Percentiles rank a stretch among this genome's conserved stretches.
These are phyloP conservation scores for Phlyctochytrium bullatum DNA, from an alignment of 192 early-diverging fungal species.

Conservation along the genomic window DNA sequence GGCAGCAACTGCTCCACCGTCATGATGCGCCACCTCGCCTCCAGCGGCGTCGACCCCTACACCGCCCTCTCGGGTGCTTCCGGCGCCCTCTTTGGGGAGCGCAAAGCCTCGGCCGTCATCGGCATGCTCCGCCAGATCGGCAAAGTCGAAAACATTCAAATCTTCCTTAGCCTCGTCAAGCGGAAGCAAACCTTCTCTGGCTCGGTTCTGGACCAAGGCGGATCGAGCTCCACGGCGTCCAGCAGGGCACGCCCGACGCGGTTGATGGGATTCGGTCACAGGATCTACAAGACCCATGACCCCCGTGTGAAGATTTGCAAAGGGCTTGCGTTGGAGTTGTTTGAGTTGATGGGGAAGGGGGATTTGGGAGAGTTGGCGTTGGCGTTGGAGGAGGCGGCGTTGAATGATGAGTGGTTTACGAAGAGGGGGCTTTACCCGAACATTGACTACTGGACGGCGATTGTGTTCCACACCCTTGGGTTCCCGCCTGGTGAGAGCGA, in stretches of 20 bases:
- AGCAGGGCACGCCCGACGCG: slow-evolving; percentile 25
- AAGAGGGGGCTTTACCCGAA: slow-evolving; percentile 59
- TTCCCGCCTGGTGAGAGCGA: slow-evolving; percentile 33
- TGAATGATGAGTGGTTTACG: slow-evolving; percentile 57
- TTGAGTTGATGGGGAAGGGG: slow-evolving; percentile 56
- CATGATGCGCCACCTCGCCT: slow-evolving; percentile 66
- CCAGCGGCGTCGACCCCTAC: slow-evolving; percentile 62
- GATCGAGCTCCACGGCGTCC: background rate
- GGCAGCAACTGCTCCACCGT: slow-evolving; percentile 54
- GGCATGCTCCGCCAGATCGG: slow-evolving; percentile 64
- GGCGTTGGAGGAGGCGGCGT: slow-evolving; percentile 52
- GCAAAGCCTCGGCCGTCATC: slow-evolving; percentile 49
- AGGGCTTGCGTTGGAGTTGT: slow-evolving; percentile 57
- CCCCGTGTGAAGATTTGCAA: slow-evolving; percentile 58
- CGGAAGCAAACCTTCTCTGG: slow-evolving; percentile 26
- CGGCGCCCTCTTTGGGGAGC: slow-evolving; percentile 65
- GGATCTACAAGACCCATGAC: slow-evolving; percentile 62
- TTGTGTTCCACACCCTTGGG: slow-evolving; percentile 47
- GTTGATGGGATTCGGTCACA: slow-evolving; percentile 64
- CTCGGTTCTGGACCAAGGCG: background rate
- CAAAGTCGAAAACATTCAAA: slow-evolving; percentile 53
- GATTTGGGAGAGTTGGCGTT: slow-evolving; percentile 59
- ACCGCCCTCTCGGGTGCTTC: slow-evolving; percentile 59
- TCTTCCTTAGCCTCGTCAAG: slow-evolving; percentile 59
- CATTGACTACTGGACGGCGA: slow-evolving; percentile 50